Conservation (phyloP, 2,329 filamentous ascomycete genomes). For the Penicillium sp. region DNA sequence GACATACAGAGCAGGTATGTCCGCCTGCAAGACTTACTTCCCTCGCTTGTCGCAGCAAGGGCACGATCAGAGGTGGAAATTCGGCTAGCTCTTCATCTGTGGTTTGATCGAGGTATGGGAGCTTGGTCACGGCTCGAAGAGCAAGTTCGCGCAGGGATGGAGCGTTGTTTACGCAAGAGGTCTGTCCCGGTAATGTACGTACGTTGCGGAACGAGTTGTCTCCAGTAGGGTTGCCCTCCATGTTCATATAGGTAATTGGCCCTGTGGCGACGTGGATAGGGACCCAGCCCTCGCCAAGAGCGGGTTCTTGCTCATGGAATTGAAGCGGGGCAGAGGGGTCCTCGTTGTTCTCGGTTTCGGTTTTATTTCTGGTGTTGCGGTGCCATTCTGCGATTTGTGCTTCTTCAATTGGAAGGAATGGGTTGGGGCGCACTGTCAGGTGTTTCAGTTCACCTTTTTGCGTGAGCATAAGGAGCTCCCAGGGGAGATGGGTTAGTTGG, state of each 20-base stretch:
- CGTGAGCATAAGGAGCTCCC: constrained; percentile 46
- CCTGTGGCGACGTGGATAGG: constrained; percentile 41
- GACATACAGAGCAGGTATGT: constrained; percentile 43
- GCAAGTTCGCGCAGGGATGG: constrained; percentile 47
- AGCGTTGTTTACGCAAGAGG: constrained; percentile 18
- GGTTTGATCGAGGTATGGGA: constrained; percentile 38
- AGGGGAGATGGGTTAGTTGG: constrained; percentile 43
- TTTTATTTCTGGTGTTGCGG: constrained; percentile 7
- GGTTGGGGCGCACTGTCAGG: constrained; percentile 42
- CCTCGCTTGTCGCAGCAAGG: constrained; percentile 37
- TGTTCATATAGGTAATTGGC: constrained; percentile 33
- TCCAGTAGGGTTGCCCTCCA: constrained; percentile 32
- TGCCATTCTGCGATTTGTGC: constrained; percentile 36
- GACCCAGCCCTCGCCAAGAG: constrained; percentile 34
- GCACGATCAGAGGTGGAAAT: constrained; percentile 36
- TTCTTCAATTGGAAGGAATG: constrained; percentile 36
- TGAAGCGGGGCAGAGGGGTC: constrained; percentile 7
- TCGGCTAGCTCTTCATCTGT: constrained; percentile 36
- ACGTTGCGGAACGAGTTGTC: constrained; percentile 7
- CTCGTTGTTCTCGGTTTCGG: constrained; percentile 6
- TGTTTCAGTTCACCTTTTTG: constrained; percentile 40
- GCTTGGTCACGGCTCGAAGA: constrained; percentile 41
- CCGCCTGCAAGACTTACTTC: constrained; percentile 40
- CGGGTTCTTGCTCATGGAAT: constrained; percentile 26
- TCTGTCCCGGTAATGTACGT: background rate